Percentiles rank a stretch among this genome's conserved stretches.
These are phyloP conservation scores for Lodderomyces pseudojiufengensis DNA, from an alignment of 1,139 yeast species.

Conservation along the genomic window DNA sequence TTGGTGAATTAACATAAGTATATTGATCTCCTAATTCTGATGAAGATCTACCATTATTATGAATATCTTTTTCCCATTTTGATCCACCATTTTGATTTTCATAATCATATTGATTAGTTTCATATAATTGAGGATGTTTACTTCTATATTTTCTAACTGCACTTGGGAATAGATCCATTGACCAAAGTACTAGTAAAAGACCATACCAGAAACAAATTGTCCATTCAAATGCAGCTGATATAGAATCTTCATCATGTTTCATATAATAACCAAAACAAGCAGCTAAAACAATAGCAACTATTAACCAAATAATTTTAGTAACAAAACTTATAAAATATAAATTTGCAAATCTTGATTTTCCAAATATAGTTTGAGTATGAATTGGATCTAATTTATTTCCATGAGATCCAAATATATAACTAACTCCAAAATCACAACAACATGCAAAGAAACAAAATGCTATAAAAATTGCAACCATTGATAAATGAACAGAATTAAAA, in stretches of 20 bases:
- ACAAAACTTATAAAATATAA: slow-evolving; percentile 49
- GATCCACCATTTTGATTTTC: slow-evolving; percentile 1
- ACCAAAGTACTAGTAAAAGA: slow-evolving; percentile 57
- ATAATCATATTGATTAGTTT: slow-evolving; percentile 3
- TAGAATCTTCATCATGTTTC: slow-evolving; percentile 32
- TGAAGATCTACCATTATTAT: background rate
- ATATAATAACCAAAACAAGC: slow-evolving; percentile 57
- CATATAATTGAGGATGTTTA: slow-evolving; percentile 21
- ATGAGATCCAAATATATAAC: slow-evolving; percentile 58
- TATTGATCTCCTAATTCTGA: slow-evolving; percentile 4
- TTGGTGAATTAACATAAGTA: slow-evolving; percentile 6
- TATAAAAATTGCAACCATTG: slow-evolving; percentile 74
- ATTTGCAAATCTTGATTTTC: slow-evolving; percentile 33
- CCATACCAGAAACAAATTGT: slow-evolving; percentile 80
- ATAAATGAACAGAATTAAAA: slow-evolving; percentile 58
- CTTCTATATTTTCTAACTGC: slow-evolving; percentile 34
- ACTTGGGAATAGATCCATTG: slow-evolving; percentile 70
- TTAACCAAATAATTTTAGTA: slow-evolving; percentile 62
- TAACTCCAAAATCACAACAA: slow-evolving; percentile 56
- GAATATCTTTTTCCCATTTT: slow-evolving; percentile 6
- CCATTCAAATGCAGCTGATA: slow-evolving; percentile 78
- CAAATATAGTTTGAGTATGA: slow-evolving; percentile 41
- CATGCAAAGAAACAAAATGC: slow-evolving; percentile 66
- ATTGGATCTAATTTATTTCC: slow-evolving; percentile 38
- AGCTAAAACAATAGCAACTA: slow-evolving; percentile 68